A percentile compares a stretch with the other conserved stretches of the same genome.
Evolutionary conservation across 108 stramenopile genomes (phyloP).

Genomic region (Cylindrotheca closterium): DNA sequence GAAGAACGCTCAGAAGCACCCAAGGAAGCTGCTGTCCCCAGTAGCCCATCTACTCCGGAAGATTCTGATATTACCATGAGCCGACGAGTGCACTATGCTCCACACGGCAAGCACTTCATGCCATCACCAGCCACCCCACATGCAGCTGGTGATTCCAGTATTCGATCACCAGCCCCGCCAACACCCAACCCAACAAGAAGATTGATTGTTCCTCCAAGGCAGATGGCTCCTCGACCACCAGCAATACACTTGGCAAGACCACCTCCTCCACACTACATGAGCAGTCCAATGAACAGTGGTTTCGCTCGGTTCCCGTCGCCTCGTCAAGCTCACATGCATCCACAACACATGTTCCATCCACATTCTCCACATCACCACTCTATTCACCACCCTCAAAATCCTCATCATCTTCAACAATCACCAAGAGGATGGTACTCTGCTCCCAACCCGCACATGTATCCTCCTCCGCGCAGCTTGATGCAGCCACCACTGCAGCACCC

Average conservation of each 20-base stretch:
- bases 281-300: neutral
- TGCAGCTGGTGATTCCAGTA: neutral
- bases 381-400: neutral
- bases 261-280: neutral
- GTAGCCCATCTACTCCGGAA: neutral
- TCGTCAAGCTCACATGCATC: neutral
- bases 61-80: constrained; percentile 4
- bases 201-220: neutral
- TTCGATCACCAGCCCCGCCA: constrained; percentile 3
- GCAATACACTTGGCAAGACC: neutral
- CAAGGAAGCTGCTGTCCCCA: constrained; percentile 3
- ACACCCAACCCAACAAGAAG: neutral
- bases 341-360: constrained; percentile 11
- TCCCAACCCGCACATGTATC: constrained; percentile 10
- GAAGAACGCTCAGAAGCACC: no score
- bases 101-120: constrained; percentile 16
- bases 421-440: neutral
- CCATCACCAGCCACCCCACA: neutral
- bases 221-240: neutral
- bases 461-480: constrained; percentile 25
- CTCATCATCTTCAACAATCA: neutral
- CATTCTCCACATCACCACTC: constrained; percentile 13
- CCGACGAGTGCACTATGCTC: constrained; percentile 33
- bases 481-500: constrained; percentile 34
- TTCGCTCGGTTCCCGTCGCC: neutral